A percentile compares a stretch with the other conserved stretches of the same genome.
Conservation (phyloP, 208 protist species). For the Acanthamoeba quina region DNA sequence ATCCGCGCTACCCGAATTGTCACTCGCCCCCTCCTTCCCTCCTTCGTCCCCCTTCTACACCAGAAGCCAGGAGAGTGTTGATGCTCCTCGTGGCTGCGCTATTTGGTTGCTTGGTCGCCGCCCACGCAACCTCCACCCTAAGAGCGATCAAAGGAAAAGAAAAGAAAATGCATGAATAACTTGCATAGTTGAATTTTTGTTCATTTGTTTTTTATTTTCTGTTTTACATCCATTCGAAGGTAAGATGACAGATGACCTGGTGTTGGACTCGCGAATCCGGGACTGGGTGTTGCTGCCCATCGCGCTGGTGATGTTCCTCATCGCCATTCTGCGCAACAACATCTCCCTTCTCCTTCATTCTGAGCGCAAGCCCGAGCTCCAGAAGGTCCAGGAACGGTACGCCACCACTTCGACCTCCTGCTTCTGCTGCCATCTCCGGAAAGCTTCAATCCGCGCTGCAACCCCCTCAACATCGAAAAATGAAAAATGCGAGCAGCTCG, state of each 20-base stretch:
- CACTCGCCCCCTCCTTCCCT: too few relatives aligned
- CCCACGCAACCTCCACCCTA: too few relatives aligned
- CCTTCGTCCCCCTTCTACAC: too few relatives aligned
- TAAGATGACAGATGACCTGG: slow-evolving; percentile 56
- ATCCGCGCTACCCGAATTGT: neutral
- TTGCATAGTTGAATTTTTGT: neutral
- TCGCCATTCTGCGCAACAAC: slow-evolving; percentile 95
- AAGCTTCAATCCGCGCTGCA: neutral
- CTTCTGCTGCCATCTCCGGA: neutral
- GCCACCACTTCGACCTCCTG: too few relatives aligned
- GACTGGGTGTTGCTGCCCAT: slow-evolving; percentile 97
- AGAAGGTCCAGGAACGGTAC: slow-evolving; percentile 78
- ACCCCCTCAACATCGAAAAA: too few relatives aligned
- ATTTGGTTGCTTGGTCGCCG: neutral
- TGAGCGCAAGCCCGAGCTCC: slow-evolving; percentile 72
- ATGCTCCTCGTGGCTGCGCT: neutral
- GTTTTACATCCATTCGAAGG: neutral
- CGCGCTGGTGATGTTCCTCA: slow-evolving; percentile 94
- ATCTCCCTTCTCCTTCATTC: slow-evolving; percentile 74
- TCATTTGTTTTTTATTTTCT: neutral
- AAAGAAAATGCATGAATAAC: neutral
- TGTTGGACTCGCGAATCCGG: slow-evolving; percentile 95
- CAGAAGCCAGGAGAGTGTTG: too few relatives aligned
- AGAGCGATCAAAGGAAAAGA: too few relatives aligned
- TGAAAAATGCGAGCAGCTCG: too few relatives aligned